Evolutionary conservation across 2,329 filamentous ascomycete species (phyloP).

Genomic region (Beauveria sp.): DNA sequence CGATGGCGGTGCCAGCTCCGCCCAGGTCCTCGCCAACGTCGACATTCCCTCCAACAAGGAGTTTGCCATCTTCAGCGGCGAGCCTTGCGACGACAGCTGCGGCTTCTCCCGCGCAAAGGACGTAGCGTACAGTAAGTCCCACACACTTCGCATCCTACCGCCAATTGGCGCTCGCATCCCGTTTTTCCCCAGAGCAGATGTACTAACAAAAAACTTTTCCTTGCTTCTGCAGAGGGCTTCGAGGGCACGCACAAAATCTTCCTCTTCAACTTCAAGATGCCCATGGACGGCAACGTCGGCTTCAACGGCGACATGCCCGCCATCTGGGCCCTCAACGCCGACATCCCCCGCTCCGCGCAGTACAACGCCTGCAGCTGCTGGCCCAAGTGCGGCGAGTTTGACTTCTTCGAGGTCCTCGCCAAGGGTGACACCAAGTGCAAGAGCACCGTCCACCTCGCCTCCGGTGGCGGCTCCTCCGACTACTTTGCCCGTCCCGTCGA

Average conservation of each 20-base stretch:
- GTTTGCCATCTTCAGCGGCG: slow-evolving; percentile 38
- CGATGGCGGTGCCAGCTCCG: slow-evolving; percentile 28
- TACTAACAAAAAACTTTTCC: too few species aligned
- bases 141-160: too few species aligned
- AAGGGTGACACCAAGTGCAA: slow-evolving; percentile 59
- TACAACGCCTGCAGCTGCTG: slow-evolving; percentile 70
- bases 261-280: slow-evolving; percentile 69
- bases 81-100: slow-evolving; percentile 34
- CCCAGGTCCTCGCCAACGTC: slow-evolving; percentile 32
- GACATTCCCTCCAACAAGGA: slow-evolving; percentile 36
- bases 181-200: too few species aligned
- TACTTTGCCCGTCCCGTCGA: slow-evolving; percentile 61
- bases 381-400: slow-evolving; percentile 66
- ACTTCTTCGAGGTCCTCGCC: slow-evolving; percentile 65
- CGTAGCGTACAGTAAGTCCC: slow-evolving; percentile 36
- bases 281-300: slow-evolving; percentile 44
- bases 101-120: slow-evolving; percentile 36
- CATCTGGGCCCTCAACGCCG: slow-evolving; percentile 68
- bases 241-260: slow-evolving; percentile 63
- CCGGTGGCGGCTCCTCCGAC: slow-evolving; percentile 58
- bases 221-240: slow-evolving; percentile 53
- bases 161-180: too few species aligned
- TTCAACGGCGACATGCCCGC: slow-evolving; percentile 62
- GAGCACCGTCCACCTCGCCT: slow-evolving; percentile 60
- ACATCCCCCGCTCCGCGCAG: slow-evolving; percentile 62